Base-by-base conservation (phyloP, 331 rosid genomes). In the Erythrophleum ivorense region DNA sequence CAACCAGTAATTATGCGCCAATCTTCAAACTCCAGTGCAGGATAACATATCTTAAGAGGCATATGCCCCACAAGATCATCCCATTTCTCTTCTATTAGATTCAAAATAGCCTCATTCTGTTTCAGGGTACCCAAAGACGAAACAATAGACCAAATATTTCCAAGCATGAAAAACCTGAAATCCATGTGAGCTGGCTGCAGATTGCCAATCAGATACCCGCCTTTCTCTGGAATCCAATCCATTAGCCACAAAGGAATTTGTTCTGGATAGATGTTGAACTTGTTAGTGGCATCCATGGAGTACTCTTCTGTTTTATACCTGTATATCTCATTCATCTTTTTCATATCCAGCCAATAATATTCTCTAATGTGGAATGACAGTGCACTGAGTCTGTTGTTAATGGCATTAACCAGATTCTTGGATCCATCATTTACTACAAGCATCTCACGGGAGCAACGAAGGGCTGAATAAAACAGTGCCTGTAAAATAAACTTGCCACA, bases 111-210 rank as follows among this genome's bases (percentile, higher is more conserved):
- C 80, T 87, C 83, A 49, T 92, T 95, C 90, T 95, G 99, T 86
- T 85, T 95, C 40, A 93, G 99, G 80, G 99, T 95, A 62, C 92
- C 93, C 88, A 95, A 80, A 64, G 99, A 92, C 6, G 99, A 91
- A 79, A 95, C 76, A 72, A 95, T 84, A 52, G 99, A 89, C 99
- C 99, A 95, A 77, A 93, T 88, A 89, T 95, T 95, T 85, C 99
- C 99, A n/a, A 95, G 98, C 4, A 90, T 92, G 81, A 95, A 95
- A 84, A 93, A 93, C 85, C 99, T 87, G 77, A 95, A 95, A 91
- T 93, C 99, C 99, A 95, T 95, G 85, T 95, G 99, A 78, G 97
- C 99, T 70, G 99, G 99, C 85, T 95, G 99, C 81, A 95, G 87
- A 85, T 95, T 95, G 64, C 98, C 99, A 46, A 95, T 92, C 73